Conservation (phyloP, 2,329 filamentous ascomycete genomes). For the Claviceps spartinae region DNA sequence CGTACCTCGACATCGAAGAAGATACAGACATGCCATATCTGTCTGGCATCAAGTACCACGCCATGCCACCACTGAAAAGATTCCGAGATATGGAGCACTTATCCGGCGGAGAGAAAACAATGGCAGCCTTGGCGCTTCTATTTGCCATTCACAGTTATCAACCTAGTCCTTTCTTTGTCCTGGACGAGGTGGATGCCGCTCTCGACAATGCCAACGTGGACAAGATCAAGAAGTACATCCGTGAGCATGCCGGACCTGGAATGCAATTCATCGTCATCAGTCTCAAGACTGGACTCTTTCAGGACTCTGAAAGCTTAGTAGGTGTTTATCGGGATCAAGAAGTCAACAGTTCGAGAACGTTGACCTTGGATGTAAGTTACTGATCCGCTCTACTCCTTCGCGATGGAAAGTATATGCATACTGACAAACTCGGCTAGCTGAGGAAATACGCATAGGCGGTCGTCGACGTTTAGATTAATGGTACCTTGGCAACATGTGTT, state of each 20-base stretch:
- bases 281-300: constrained; percentile 89
- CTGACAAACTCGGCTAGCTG: constrained; percentile 13
- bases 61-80: constrained; percentile 94
- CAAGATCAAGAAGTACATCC: constrained; percentile 92
- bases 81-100: constrained; percentile 99
- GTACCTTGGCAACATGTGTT: too few species aligned
- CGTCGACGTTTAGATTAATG: neutral
- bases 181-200: constrained; percentile 95
- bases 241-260: constrained; percentile 82
- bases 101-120: constrained; percentile 95
- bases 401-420: neutral
- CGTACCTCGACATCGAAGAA: constrained; percentile 82
- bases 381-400: neutral
- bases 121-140: constrained; percentile 88
- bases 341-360: constrained; percentile 77
- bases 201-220: constrained; percentile 97
- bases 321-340: constrained; percentile 92
- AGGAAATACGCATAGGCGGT: constrained; percentile 20
- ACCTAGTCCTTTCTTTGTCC: constrained; percentile 90
- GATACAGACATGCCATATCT: constrained; percentile 95
- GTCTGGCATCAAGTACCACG: constrained; percentile 93
- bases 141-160: constrained; percentile 97
- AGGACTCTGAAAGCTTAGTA: constrained; percentile 89
- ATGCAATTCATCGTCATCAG: constrained; percentile 99
- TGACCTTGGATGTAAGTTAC: constrained; percentile 84